These are phyloP conservation scores for Parathielavia hyrcaniae DNA, from an alignment of 495 filamentous ascomycete species.

Conservation along the genomic window DNA sequence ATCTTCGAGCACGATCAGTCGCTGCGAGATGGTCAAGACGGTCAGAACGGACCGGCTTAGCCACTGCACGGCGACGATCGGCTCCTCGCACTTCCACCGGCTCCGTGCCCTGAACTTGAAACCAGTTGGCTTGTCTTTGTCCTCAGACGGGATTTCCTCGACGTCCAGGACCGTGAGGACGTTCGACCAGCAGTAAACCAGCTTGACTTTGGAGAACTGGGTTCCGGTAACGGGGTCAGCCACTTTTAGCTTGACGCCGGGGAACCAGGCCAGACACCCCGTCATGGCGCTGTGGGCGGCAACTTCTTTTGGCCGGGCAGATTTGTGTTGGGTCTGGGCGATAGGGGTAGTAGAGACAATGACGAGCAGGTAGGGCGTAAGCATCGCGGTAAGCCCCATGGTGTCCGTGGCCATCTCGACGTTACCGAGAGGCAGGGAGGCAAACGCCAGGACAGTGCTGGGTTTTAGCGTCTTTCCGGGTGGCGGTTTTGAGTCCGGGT, in stretches of 20 bases:
- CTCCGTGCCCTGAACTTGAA: constrained; percentile 77
- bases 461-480: constrained; percentile 68
- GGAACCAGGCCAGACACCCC: constrained; percentile 94
- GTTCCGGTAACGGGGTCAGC: constrained; percentile 51
- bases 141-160: constrained; percentile 61
- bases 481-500: constrained; percentile 58
- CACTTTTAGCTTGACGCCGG: constrained; percentile 83
- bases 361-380: constrained; percentile 91
- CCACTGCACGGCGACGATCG: constrained; percentile 97
- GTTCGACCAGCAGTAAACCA: constrained; percentile 99
- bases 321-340: constrained; percentile 93
- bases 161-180: constrained; percentile 87
- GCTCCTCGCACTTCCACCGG: constrained; percentile 89
- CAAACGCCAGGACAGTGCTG: constrained; percentile 90
- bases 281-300: constrained; percentile 84
- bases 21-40: constrained; percentile 86
- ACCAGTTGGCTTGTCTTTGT: constrained; percentile 62
- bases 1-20: constrained; percentile 88
- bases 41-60: constrained; percentile 87
- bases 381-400: constrained; percentile 87
- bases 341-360: constrained; percentile 95
- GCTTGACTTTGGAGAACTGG: constrained; percentile 64
- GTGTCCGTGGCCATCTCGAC: constrained; percentile 80
- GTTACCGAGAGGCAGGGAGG: constrained; percentile 84
- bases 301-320: constrained; percentile 81